Base-by-base conservation (phyloP, 2,329 filamentous ascomycete genomes). In the Onygenales sp. region DNA sequence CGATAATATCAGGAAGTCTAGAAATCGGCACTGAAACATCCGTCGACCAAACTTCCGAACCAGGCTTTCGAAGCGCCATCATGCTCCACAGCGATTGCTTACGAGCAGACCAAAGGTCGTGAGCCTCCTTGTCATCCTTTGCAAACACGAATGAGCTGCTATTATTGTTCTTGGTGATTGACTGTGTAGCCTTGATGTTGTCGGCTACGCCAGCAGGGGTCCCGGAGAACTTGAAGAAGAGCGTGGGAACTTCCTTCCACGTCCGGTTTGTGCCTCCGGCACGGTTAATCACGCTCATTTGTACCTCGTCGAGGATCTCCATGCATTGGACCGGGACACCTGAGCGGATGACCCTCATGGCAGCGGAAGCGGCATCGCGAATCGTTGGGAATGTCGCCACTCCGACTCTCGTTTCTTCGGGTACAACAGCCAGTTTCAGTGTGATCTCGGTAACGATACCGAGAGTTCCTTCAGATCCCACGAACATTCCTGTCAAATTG, bases 171-270 rank as follows among this genome's bases (percentile, higher is more conserved):
- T 80, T 81, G 0, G 87, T 81, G 47, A 94, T 85, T 8, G 74
- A 69, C 59, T 83, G 81, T 1, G 92, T 88, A 49, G 82, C 73
- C 8, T 73, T 69, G 49, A 93, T 85, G 62, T 91, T 88, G 62
- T 94, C 88, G 56, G 81, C 78, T 3, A 95, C 88, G n/a, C 85
- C 81, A 27, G 80, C 80, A 58, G 83, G 84, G 1, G 88, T 90
- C 14, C 90, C 90, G 1, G 87, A 84, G 65, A 95, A 83, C 59
- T 75, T 74, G 64, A 73, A 74, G 60, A 74, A 74, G 2, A 73
- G 60, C 8, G 70, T 72, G 6, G 70, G 71, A 9, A 65, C 60
- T 36, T 66, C 68, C 52, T 67, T 66, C 70, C 71, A 74, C 4
- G 58, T 65, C 2, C 77, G 74, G 14, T 76, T 77, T 0, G 82